A percentile compares a stretch with the other conserved stretches of the same genome.
These are phyloP conservation scores for Leishmania amazonensis DNA, from an alignment of 208 protist species.

Conservation along the genomic window DNA sequence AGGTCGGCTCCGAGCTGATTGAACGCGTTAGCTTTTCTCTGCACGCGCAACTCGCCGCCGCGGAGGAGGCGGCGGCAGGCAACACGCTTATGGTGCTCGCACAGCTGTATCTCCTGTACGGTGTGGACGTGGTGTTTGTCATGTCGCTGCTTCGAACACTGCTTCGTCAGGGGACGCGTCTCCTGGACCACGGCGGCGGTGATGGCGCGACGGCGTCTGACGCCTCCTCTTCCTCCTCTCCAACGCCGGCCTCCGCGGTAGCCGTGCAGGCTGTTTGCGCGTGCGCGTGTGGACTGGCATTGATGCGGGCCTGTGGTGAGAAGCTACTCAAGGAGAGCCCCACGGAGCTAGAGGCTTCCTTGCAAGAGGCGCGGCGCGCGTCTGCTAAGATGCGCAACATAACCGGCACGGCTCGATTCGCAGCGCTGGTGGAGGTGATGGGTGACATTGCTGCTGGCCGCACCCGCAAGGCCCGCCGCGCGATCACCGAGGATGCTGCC, in stretches of 20 bases:
- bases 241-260: constrained; percentile 5
- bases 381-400: constrained; percentile 28
- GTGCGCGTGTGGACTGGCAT: constrained; percentile 53
- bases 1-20: constrained; percentile 70
- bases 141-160: constrained; percentile 56
- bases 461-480: constrained; percentile 50
- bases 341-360: constrained; percentile 50
- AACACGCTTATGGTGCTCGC: constrained; percentile 73
- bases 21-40: constrained; percentile 55
- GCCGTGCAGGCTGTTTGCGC: constrained; percentile 41
- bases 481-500: constrained; percentile 41
- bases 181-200: constrained; percentile 3
- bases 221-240: not conserved
- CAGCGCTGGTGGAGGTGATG: constrained; percentile 70
- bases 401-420: constrained; percentile 47
- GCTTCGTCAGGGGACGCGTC: constrained; percentile 29
- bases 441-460: constrained; percentile 58
- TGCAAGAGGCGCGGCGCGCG: constrained; percentile 45
- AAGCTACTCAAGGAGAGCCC: constrained; percentile 83
- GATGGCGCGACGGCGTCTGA: not conserved
- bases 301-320: constrained; percentile 80
- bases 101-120: constrained; percentile 75
- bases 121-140: constrained; percentile 63
- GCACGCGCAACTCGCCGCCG: constrained; percentile 44
- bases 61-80: constrained; percentile 50